Evolutionary conservation across 768 basidiomycete species (phyloP).

Genomic region (Hysterangium stoloniferum): DNA sequence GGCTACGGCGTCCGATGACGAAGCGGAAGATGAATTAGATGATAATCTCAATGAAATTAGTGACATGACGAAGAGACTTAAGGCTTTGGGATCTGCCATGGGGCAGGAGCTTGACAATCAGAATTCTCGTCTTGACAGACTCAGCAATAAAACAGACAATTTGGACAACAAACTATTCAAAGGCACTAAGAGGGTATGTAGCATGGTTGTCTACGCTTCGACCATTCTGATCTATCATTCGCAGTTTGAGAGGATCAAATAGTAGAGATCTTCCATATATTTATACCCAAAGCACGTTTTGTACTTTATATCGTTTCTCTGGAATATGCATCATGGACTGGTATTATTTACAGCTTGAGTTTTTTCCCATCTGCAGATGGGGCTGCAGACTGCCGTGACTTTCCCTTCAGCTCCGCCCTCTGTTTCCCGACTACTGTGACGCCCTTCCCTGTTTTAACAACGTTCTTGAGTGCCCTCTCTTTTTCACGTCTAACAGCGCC

Average conservation of each 20-base stretch:
- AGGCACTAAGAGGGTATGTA: conserved; percentile 74
- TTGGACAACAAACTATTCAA: conserved; percentile 70
- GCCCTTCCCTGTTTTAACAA: conserved; percentile 80
- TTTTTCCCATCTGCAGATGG: background rate
- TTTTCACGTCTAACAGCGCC: conserved; percentile 69
- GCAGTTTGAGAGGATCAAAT: conserved; percentile 10
- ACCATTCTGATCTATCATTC: background rate
- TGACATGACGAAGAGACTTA: conserved; percentile 68
- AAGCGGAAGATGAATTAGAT: conserved; percentile 91
- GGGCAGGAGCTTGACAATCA: conserved; percentile 84
- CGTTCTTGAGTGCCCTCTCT: conserved; percentile 68
- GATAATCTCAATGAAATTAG: conserved; percentile 83
- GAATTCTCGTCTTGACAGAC: conserved; percentile 68
- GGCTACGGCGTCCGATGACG: conserved; percentile 82
- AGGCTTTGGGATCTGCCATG: conserved; percentile 73
- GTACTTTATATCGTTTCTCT: too few relatives aligned
- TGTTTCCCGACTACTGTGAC: conserved; percentile 83
- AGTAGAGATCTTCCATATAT: background rate
- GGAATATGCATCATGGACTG: conserved; percentile 6
- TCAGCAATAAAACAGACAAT: conserved; percentile 69
- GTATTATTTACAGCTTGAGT: conserved; percentile 8
- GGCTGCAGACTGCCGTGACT: conserved; percentile 14
- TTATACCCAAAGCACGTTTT: background rate
- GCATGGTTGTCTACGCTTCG: background rate
- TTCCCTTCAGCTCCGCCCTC: conserved; percentile 31